Percentiles rank a stretch among this genome's conserved stretches.
phyloP scores from a whole-genome alignment of 106 monocot species.

The Dendrobium nobile region DNA sequence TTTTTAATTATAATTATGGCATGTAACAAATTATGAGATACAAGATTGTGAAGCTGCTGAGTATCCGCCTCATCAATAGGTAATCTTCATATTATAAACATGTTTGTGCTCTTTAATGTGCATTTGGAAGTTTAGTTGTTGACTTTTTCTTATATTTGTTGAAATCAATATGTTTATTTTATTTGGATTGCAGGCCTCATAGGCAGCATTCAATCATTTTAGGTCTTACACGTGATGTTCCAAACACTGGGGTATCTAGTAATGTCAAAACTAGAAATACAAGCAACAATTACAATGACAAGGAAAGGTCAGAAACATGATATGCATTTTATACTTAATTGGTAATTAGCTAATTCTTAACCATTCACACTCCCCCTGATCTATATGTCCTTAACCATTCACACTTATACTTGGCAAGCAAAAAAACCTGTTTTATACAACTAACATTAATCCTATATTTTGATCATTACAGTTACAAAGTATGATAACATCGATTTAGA shows the following conservation, averaged over 20 bases:
- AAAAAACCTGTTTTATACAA: neutral
- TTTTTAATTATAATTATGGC: too few relatives aligned
- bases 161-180: neutral
- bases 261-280: conserved; percentile 18
- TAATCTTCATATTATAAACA: conserved; percentile 7
- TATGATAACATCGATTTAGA: neutral
- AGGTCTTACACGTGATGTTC: conserved; percentile 12
- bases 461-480: neutral
- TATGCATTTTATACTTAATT: neutral
- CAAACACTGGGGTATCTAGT: conserved; percentile 12
- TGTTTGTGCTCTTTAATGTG: too few relatives aligned
- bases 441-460: neutral
- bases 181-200: conserved; percentile 61
- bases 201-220: conserved; percentile 62
- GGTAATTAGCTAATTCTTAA: neutral
- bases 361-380: neutral
- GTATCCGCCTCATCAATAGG: conserved; percentile 67
- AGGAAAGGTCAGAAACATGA: conserved; percentile 21
- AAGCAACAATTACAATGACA: conserved; percentile 23
- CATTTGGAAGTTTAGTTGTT: too few relatives aligned
- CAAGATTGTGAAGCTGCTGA: too few relatives aligned
- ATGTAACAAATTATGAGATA: too few relatives aligned
- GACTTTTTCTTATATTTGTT: neutral
- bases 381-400: neutral
- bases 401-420: neutral